These are phyloP conservation scores for Scedosporium minutisporum DNA, from an alignment of 2,329 filamentous ascomycete genomes.

Conservation along the genomic window DNA sequence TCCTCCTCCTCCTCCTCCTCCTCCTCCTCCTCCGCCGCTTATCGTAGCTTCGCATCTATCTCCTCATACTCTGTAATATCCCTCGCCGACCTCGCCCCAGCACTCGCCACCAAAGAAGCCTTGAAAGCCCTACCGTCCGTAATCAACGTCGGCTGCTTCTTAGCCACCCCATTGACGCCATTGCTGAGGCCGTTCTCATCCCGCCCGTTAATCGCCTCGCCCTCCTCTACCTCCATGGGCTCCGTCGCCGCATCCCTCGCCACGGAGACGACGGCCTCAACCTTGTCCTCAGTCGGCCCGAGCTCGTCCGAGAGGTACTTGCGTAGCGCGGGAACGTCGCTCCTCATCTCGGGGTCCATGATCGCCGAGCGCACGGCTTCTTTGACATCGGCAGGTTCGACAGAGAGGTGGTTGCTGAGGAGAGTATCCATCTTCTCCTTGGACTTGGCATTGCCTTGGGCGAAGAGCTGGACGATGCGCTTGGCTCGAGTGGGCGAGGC, in stretches of 20 bases:
- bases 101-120: slow-evolving; percentile 60
- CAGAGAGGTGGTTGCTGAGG: background rate
- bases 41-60: slow-evolving; percentile 67
- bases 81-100: slow-evolving; percentile 61
- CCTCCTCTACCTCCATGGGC: slow-evolving; percentile 22
- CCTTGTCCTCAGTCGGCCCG: slow-evolving; percentile 7
- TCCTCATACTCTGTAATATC: slow-evolving; percentile 83
- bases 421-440: slow-evolving; percentile 5
- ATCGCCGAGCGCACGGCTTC: slow-evolving; percentile 8
- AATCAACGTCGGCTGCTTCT: slow-evolving; percentile 47
- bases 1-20: no score
- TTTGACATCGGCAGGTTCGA: slow-evolving; percentile 11
- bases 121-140: slow-evolving; percentile 75
- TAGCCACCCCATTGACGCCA: slow-evolving; percentile 29
- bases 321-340: slow-evolving; percentile 1
- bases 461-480: slow-evolving; percentile 71
- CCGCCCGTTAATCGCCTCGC: slow-evolving; percentile 14
- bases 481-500: slow-evolving; percentile 68
- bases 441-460: slow-evolving; percentile 45
- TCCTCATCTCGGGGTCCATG: slow-evolving; percentile 7
- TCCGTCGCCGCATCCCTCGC: slow-evolving; percentile 1
- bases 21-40: background rate
- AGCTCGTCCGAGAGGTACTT: background rate
- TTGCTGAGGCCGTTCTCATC: slow-evolving; percentile 27
- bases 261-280: slow-evolving; percentile 21